These are phyloP conservation scores for Ajuga reptans DNA, from an alignment of 305 asterid species.

Conservation along the genomic window DNA sequence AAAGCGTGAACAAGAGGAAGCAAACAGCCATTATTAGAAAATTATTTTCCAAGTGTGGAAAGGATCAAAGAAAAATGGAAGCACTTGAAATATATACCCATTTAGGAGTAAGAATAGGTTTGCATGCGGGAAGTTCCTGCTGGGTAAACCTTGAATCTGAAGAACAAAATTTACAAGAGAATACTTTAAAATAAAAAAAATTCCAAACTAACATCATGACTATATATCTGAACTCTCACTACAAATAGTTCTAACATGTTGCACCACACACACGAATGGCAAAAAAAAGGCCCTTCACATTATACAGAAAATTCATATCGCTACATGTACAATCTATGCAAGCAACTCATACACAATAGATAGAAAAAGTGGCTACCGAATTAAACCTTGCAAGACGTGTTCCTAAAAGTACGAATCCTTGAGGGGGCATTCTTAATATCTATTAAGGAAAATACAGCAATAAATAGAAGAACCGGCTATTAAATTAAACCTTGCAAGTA, in stretches of 20 bases:
- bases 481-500: not conserved
- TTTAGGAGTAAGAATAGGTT: constrained; percentile 89
- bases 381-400: not conserved
- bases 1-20: constrained; percentile 6
- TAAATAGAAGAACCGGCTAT: not conserved
- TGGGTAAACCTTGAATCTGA: constrained; percentile 93
- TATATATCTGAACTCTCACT: not conserved
- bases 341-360: not conserved
- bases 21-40: not conserved
- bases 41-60: not conserved
- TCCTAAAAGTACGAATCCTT: too few species aligned
- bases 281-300: not conserved
- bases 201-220: not conserved
- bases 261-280: constrained; percentile 4
- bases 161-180: constrained; percentile 8
- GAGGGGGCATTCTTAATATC: not conserved
- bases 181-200: not conserved
- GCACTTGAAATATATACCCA: constrained; percentile 46
- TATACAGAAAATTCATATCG: not conserved
- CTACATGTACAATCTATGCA: not conserved
- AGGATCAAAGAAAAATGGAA: not conserved
- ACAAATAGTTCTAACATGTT: not conserved
- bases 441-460: not conserved
- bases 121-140: constrained; percentile 96
- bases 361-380: not conserved